Base-by-base conservation (phyloP, 2,329 filamentous ascomycete species). In the Emmonsiellopsis sp. region DNA sequence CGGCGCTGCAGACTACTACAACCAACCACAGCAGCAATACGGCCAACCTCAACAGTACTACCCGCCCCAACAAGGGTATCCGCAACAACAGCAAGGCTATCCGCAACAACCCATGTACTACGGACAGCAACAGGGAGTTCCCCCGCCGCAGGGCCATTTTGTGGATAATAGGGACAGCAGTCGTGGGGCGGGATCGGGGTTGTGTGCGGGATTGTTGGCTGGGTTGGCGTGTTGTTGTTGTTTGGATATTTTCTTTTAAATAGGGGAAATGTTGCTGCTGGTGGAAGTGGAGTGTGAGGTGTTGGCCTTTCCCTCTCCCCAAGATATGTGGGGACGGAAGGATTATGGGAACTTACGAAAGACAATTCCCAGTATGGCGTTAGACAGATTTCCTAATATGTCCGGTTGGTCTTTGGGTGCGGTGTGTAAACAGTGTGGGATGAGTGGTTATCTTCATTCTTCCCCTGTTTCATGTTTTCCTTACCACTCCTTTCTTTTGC, bases 201-300 rank as follows among this genome's bases (percentile, higher is more conserved):
- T 74, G 34, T 77, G 75, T 52, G 73, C 74, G 1, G 75, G 74
- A 62, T 65, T 77, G 13, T 61, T 75, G 59, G 74, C 71, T 46
- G 74, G 71, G 15, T 51, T 76, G 53, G 74, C 75, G 7, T 76
- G 74, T 58, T 77, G 75, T 59, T 77, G 75, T 61, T 77, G 75
- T 63, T 67, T 77, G 65, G 74, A 76, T 65, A 68, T 73, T 49
- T 59, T 74, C 51, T 74, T 73, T 54, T 73, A 68, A 52, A 15
- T 7, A 6, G 30, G 32, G 8, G 9, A 26, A 16, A 16, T 26
- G 20, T 26, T 26, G 20, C 1, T 26, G 20, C 20, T 26, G 20
- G 20, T 26, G 20, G 20, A 26, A 26, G 20, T 26, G 20, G 5
- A 5, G 20, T 26, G 20, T 26, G 20, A 26, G 20, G 20, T 5